Base-by-base conservation (phyloP, 495 filamentous ascomycete genomes). In the Aspergillus olivimuriae region DNA sequence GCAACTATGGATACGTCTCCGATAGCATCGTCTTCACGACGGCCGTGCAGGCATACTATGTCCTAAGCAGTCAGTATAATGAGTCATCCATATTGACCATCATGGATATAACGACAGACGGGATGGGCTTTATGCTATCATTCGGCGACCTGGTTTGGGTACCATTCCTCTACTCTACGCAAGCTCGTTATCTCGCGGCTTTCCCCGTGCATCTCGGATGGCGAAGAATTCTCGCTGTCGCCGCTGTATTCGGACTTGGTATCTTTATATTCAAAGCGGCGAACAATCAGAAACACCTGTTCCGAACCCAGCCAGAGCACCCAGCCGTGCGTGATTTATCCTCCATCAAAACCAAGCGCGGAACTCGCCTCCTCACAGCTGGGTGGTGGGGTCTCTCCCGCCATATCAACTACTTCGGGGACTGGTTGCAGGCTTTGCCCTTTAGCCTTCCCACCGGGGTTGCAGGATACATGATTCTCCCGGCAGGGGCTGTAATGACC, bases 401-500 rank as follows among this genome's bases (percentile, higher is more conserved):
- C 19, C 89, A 95, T 59, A 87, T 92, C 66, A 95, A 94, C 65
- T 94, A 95, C 56, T 61, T 89, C 11, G 89, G 88, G 33, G 89
- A 95, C 61, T 94, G 88, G 88, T 64, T 94, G 43, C 83, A 89
- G 76, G 70, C 78, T 11, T 94, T 84, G 82, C 77, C 86, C 0
- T 95, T 86, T 59, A 82, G 80, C 50, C 70, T 95, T 7, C 88
- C 89, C 0, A 94, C 89, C 1, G 86, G 85, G 4, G 58, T 89
- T 33, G 80, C 87, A 0, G 87, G 87, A 8, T 90, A 87, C 56
- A 49, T 58, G 18, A 54, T 55, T 39, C 32, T 48, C 4, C 22
- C 54, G n/a, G 69, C 73, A 53, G 67, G 74, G 9, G 73, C 74
- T 41, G 68, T 70, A 10, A 56, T 68, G 12, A 40, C 41, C 9